A percentile compares a stretch with the other conserved stretches of the same genome.
phyloP scores from a whole-genome alignment of 2,329 filamentous ascomycete genomes.

The Trichoderma endophyticum region DNA sequence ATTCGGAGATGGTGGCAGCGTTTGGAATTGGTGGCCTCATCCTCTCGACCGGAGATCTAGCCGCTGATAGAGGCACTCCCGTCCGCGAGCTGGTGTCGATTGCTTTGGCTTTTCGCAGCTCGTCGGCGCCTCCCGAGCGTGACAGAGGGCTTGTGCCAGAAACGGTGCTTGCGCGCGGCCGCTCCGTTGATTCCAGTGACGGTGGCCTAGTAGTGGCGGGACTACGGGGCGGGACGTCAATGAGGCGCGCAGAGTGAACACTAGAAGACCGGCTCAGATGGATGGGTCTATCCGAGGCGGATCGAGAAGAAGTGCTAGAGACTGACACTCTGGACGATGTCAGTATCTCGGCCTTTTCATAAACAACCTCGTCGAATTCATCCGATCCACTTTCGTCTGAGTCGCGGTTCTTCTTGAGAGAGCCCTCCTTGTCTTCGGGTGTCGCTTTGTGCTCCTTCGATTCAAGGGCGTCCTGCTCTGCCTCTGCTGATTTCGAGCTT shows the following conservation, averaged over 20 bases:
- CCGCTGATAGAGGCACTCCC: conserved; percentile 25
- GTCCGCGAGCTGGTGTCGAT: conserved; percentile 26
- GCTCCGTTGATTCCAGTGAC: conserved; percentile 45
- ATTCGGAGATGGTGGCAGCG: conserved; percentile 42
- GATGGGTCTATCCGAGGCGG: conserved; percentile 45
- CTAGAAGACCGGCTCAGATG: conserved; percentile 43
- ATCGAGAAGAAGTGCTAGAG: conserved; percentile 48
- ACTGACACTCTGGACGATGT: conserved; percentile 57
- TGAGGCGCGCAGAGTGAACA: conserved; percentile 55
- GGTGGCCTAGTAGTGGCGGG: conserved; percentile 48
- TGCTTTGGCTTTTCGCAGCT: conserved; percentile 33
- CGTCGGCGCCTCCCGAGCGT: conserved; percentile 36
- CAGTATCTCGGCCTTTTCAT: conserved; percentile 58
- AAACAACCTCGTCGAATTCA: conserved; percentile 46
- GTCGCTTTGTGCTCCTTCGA: not conserved
- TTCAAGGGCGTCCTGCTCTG: not conserved
- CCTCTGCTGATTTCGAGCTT: not conserved
- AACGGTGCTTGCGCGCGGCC: conserved; percentile 40
- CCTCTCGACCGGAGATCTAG: conserved; percentile 34
- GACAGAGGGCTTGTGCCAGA: conserved; percentile 41
- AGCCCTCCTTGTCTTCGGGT: not conserved
- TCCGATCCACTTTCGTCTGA: conserved; percentile 29
- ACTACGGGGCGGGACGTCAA: conserved; percentile 55
- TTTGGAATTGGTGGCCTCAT: conserved; percentile 29
- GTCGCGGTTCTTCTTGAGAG: conserved; percentile 9